A percentile compares a stretch with the other conserved stretches of the same genome.
Conservation (phyloP, 140 eudicot species). For the Cichorium intybus region DNA sequence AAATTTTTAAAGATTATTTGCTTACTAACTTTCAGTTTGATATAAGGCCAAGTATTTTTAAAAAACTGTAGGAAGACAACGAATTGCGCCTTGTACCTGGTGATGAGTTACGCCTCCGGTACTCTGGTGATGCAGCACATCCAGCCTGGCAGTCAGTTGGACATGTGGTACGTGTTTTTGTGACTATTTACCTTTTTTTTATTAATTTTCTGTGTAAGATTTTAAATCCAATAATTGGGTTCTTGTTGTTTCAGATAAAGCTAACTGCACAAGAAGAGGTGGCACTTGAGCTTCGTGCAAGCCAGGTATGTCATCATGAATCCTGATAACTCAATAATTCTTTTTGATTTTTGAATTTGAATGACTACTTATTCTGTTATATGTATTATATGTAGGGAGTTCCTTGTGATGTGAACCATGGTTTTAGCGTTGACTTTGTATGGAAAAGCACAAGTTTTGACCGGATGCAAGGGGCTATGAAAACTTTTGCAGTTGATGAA, state of each 20-base stretch:
- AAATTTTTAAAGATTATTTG: neutral
- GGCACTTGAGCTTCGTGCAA: conserved; percentile 98
- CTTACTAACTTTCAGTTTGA: neutral
- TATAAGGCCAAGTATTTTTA: neutral
- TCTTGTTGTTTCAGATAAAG: conserved; percentile 60
- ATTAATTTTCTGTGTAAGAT: neutral
- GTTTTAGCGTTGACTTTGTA: conserved; percentile 94
- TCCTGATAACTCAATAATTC: no score
- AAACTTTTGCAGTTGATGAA: conserved; percentile 93
- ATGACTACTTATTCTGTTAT: conserved; percentile 10
- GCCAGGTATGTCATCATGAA: conserved; percentile 57
- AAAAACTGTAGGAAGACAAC: conserved; percentile 88
- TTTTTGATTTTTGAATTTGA: no score
- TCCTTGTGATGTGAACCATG: conserved; percentile 72
- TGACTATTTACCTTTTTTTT: neutral
- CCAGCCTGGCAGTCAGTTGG: conserved; percentile 99
- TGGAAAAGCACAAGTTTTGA: conserved; percentile 99
- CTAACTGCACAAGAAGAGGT: conserved; percentile 99
- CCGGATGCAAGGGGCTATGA: conserved; percentile 96
- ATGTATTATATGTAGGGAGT: conserved; percentile 15
- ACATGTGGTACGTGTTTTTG: conserved; percentile 73
- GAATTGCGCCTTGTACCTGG: conserved; percentile 99
- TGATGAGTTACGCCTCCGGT: conserved; percentile 88
- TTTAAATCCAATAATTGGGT: no score
- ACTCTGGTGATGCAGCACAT: conserved; percentile 97